Conservation (phyloP, 164 flowering plant species). For the Magnolia sinica region DNA sequence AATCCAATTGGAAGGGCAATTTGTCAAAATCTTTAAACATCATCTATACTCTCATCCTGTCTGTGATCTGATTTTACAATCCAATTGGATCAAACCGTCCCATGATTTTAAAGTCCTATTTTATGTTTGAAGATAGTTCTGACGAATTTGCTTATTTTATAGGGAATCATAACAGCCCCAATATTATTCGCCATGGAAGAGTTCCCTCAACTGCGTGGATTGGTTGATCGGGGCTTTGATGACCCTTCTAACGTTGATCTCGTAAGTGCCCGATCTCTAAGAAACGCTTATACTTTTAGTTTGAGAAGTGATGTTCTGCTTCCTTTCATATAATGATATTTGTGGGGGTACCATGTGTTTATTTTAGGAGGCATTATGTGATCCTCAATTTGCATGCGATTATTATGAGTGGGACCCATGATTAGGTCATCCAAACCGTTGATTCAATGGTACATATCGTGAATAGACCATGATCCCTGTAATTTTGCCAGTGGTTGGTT, state of each 20-base stretch:
- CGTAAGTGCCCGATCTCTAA: constrained; percentile 44
- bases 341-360: neutral
- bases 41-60: neutral
- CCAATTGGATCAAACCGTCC: neutral
- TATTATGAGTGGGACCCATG: too few species aligned
- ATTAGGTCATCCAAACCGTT: too few species aligned
- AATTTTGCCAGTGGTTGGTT: too few species aligned
- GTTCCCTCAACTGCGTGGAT: constrained; percentile 70
- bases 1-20: neutral
- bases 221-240: constrained; percentile 70
- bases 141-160: constrained; percentile 4
- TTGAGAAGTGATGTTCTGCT: neutral
- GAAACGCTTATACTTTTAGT: neutral
- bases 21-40: neutral
- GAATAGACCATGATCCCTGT: too few species aligned
- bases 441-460: too few species aligned
- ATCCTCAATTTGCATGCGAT: too few species aligned
- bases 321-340: neutral
- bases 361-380: too few species aligned
- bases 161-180: constrained; percentile 68
- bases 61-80: neutral
- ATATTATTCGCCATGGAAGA: constrained; percentile 92
- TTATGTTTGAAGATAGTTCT: neutral
- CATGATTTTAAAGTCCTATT: neutral
- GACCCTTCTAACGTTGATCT: constrained; percentile 64